Base-by-base conservation (phyloP, 257 asterid species). In the Primulina huaijiensis region DNA sequence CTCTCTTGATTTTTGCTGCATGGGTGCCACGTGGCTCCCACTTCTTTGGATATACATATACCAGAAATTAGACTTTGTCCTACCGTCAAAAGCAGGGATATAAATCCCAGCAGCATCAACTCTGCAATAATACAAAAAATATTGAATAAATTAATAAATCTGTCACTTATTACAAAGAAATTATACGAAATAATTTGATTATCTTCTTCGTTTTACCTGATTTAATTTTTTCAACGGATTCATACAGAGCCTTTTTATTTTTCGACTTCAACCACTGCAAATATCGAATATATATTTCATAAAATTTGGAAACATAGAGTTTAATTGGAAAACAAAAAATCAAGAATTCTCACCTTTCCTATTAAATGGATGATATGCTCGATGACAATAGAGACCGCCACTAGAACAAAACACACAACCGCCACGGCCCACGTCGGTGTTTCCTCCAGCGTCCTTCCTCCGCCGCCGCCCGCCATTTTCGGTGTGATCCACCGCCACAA, bases 61-160 rank as follows among this genome's bases (percentile, higher is more conserved):
- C 78, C 55, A 11, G 97, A 81, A 7, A 92, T 92, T 34, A 78
- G 73, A 8, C 78, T 63, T 72, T 88, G 95, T 53, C 82, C 85
- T 23, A 87, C 90, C 6, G 97, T 90, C 31, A 92, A 80, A 60
- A 92, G 84, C 83, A 92, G 63, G 20, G 98, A 92, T 77, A 92
- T 92, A 60, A 92, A 92, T 40, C 98, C 98, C 78, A 92, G 74
- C 76, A 90, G 83, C 98, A 92, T 92, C 76, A 92, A 83, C 83
- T 90, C 98, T 92, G 23, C 17, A 67, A 19, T 33, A 37, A 61
- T n/a, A 35, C 23, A 0, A 11, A 21, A 50, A 34, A 0, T 8
- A 0, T 0, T 3, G 30, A 8, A 30, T 40, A 37, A 37, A 37
- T 37, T 38, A 38, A 38, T 14, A 0, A 40, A 58, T n/a, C 7